Evolutionary conservation across 768 basidiomycete genomes (phyloP), one percentile per base, ranked within the genome.

Genomic region (Tulasnella sp.): DNA sequence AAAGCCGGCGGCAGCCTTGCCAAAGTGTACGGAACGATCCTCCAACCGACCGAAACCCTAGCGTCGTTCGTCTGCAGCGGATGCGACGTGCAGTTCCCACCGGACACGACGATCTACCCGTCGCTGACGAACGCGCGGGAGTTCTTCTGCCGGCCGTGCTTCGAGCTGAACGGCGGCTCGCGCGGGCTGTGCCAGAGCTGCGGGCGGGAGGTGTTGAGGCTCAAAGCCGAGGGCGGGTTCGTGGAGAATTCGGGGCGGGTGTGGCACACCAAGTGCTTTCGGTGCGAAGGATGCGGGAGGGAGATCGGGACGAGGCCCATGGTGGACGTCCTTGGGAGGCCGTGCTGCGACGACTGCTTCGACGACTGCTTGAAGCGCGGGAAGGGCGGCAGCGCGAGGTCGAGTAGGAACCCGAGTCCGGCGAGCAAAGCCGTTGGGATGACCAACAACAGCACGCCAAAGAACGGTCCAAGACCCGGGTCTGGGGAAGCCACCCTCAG

Each of bases 71-170:
- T 86, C 3, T 94, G 92, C 78, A 85, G 84, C 39, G 78, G 87
- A 14, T 94, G 92, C 77, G 80, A 82, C 17, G 79, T 83, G 0
- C 81, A 83, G 11, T 94, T 94, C 77, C 85, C 87, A 40, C 91
- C 92, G 2, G 92, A 94, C 78, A 86, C 90, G 26, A 94, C 92
- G 36, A 91, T 94, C 73, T 94, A 92, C 77, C 92, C 92, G 1
- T 71, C 76, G 77, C 70, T 76, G 14, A 71, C 78, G 77, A 64
- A 77, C 75, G n/a, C 76, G 22, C 74, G 77, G 76, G 84, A 86
- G 2, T 94, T 91, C 79, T 81, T 93, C 17, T 94, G 92, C 79
- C 86, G 87, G 34, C 80, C 85, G 29, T 94, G 92, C 78, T 94
- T 91, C 77, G 82, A 84, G 29, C 74, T 78, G 36, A 88, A 88